Base-by-base conservation (phyloP, 306 rosid genomes). In the Argentina anserina region DNA sequence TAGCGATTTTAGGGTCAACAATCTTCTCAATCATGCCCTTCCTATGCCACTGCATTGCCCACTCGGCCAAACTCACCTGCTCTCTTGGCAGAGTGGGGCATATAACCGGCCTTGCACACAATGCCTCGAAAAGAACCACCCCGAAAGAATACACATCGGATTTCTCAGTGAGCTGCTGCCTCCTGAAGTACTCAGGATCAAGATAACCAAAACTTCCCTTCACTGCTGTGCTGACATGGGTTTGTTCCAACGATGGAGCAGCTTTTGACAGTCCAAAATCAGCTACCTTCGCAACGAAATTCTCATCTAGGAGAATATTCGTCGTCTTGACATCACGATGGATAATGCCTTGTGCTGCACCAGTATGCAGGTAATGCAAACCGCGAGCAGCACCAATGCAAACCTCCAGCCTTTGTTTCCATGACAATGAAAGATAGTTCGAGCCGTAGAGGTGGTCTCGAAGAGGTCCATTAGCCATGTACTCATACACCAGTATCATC, bases 181-280 rank as follows among this genome's bases (percentile, higher is more conserved):
- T 79, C 58, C 86, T 86, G 49, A 83, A 93, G 75, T 93, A 90
- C 63, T 90, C 92, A 3, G 97, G 98, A 70, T 93, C 98, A 25
- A 93, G 89, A 75, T 93, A 93, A 1, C 98, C 98, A 46, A 93
- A 85, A 70, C 98, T 93, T 0, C 97, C 98, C 80, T 93, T 93
- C 81, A 93, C 97, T 0, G 92, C 96, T 21, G 98, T 93, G 86
- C 92, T 93, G 1, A 93, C 93, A 56, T 90, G 90, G 3, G 92
- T 75, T 67, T 86, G 82, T 25, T 89, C 97, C 70, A 83, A 41
- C 0, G 86, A 75, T 6, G 90, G 92, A 1, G 81, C 87, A 13
- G 79, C 80, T 73, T 93, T 93, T 0, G 97, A 93, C 14, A 93
- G 80, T 3, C 98, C 98, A 2, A 93, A 93, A 80, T 93, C 98